Base-by-base conservation (phyloP, 2,329 filamentous ascomycete species). In the Anisogramma anomala region DNA sequence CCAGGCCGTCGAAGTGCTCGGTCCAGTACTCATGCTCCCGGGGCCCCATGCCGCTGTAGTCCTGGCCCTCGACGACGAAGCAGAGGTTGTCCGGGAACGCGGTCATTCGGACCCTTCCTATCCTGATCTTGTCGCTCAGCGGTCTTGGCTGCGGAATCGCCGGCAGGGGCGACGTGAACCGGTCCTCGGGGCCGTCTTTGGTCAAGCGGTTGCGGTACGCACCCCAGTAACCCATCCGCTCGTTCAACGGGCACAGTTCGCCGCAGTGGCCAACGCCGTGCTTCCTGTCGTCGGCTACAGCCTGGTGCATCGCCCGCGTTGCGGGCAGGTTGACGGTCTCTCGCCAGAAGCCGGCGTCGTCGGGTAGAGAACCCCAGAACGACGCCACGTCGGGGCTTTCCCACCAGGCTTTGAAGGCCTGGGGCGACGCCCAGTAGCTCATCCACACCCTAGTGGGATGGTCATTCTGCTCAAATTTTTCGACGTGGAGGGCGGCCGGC, bases 1-100 rank as follows among this genome's bases (percentile, higher is more conserved):
- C 19, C 13, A 11, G 20, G 14, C 20, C 20, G 33, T 36, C 20
- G 9, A 36, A 15, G 13, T 36, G 20, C 33, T 36, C 33, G 20
- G n/a, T 15, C 33, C 33, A 36, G 33, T 25, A 20, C 19, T 36
- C 23, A 5, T 15, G 20, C 13, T 36, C 33, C 3, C 20, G 33
- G 19, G 17, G 10, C 2, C 20, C 19, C 33, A 36, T 36, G 23
- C 20, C 14, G 20, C 20, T 15, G 33, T 27, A 27, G 20, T 36
- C 33, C 20, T 36, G 33, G 19, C 33, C 33, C 17, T 36, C 33
- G 23, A 36, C 23, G 6, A 36, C 33, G 33, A 36, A 36, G 33
- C 33, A 36, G 20, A 36, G 20, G 14, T 36, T 36, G 8, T 36
- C 33, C 3, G 33, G 33, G 33, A 36, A 36, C 20, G 10, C 25